Percentiles rank a stretch among this genome's conserved stretches.
Conservation (phyloP, 257 asterid genomes). For the Anisodus tanguticus region DNA sequence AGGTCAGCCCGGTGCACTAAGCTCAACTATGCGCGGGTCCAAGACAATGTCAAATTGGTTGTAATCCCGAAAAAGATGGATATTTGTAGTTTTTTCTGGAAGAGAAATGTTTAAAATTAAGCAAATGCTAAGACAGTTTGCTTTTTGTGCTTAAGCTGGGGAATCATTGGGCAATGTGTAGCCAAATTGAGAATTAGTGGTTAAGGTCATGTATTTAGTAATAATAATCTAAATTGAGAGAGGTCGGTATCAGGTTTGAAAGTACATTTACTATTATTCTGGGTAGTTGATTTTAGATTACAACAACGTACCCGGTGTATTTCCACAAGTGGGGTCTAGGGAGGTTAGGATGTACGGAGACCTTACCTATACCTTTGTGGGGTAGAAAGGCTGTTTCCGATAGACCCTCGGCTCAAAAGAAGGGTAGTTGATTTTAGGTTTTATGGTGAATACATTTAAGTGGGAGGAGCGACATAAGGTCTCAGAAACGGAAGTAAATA, state of each 20-base stretch:
- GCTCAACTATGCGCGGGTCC: no score
- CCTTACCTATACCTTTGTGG: no score
- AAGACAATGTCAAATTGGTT: not conserved
- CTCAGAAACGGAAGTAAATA: not conserved
- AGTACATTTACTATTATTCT: not conserved
- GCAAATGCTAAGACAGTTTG: not conserved
- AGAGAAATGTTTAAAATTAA: not conserved
- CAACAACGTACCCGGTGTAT: no score
- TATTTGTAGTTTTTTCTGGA: not conserved
- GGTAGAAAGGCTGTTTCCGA: no score
- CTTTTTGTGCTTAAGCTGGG: constrained; percentile 4
- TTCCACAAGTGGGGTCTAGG: no score
- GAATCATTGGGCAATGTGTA: not conserved
- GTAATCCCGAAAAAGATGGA: not conserved
- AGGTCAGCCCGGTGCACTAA: no score
- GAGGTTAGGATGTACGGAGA: no score
- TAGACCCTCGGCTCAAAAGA: no score
- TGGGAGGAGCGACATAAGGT: not conserved
- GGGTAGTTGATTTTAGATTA: not conserved
- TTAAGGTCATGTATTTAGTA: not conserved
- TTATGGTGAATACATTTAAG: not conserved
- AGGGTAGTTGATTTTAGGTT: not conserved
- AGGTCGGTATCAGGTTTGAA: not conserved
- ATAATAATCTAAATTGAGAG: not conserved
- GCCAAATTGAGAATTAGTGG: not conserved